Base-by-base conservation (phyloP, 2,329 filamentous ascomycete species). In the Ophiocordyceps unilateralis region DNA sequence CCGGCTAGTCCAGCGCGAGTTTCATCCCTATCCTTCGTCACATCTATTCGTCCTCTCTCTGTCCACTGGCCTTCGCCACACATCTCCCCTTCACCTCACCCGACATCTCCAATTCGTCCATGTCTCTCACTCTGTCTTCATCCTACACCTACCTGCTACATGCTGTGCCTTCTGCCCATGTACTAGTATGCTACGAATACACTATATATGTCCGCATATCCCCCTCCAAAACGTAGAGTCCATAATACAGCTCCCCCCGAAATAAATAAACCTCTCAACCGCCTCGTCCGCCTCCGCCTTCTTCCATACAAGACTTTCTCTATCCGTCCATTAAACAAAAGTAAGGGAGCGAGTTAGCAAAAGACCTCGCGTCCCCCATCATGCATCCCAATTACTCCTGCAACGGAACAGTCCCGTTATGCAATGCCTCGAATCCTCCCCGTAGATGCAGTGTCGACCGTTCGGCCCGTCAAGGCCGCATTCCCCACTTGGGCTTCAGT, bases 401-500 rank as follows among this genome's bases (percentile, higher is more conserved):
- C 26, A 39, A n/a, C 26, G 44, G 28, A n/a, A 43, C 21, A 41
- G 15, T 38, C 21, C 37, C 41, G 5, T 34, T 26, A 43, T 45
- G 41, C 44, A 39, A 43, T 41, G 41, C 41, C 39, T 38, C 39
- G 19, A 10, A 37, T 40, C 6, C 26, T 19, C 20, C 23, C 17
- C 19, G 11, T 11, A n/a, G 28, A 20, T n/a, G 26, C 20, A 20
- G 28, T 11, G 21, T n/a, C 5, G 23, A 26, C 14, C 39, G 19
- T 15, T 3, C n/a, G n/a, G n/a, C 3, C 14, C 34, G 46, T 55
- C 57, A 68, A 43, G 59, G 54, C 45, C 71, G 69, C 63, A 78
- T 69, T 49, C 57, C 61, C 75, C 74, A 78, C 42, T 64, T 61
- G 38, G 75, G 76, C 62, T 78, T 78, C 47, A 80, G 64, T 50